Evolutionary conservation across 208 protist genomes (phyloP).

Genomic region (Trichomonas gallinae): DNA sequence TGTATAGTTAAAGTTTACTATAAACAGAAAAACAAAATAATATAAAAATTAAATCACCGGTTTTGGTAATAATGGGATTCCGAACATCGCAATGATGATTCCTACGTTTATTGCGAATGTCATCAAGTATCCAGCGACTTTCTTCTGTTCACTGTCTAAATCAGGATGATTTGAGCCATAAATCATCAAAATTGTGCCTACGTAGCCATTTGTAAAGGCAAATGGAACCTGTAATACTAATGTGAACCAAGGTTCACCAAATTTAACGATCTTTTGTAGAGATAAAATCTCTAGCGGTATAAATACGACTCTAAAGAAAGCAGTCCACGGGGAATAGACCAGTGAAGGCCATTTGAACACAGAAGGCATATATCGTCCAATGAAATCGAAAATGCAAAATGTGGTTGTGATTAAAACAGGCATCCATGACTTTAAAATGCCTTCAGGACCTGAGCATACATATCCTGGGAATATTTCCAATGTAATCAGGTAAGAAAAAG

Average conservation of each 20-base stretch:
- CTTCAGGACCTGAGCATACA: not conserved
- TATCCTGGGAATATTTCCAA: not conserved
- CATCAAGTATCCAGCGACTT: not conserved
- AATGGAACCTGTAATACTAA: not conserved
- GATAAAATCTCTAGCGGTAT: not conserved
- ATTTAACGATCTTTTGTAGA: not conserved
- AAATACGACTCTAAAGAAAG: not conserved
- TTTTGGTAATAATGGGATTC: not conserved
- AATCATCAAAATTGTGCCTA: not conserved
- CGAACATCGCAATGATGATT: not conserved
- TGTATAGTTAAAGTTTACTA: too few relatives aligned
- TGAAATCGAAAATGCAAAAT: not conserved
- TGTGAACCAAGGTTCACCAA: not conserved
- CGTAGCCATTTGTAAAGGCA: conserved; percentile 6
- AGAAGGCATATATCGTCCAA: not conserved
- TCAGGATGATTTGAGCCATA: conserved; percentile 16
- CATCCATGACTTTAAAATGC: not conserved
- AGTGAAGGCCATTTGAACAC: not conserved
- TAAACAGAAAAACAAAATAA: not conserved
- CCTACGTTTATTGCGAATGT: not conserved
- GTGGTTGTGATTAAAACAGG: not conserved
- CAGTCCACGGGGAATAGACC: not conserved
- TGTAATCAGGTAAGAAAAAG: not conserved
- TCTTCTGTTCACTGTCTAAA: not conserved
- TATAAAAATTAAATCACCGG: not conserved